phyloP scores from a whole-genome alignment of 2,329 filamentous ascomycete genomes.

The Aureobasidium mangrovei region DNA sequence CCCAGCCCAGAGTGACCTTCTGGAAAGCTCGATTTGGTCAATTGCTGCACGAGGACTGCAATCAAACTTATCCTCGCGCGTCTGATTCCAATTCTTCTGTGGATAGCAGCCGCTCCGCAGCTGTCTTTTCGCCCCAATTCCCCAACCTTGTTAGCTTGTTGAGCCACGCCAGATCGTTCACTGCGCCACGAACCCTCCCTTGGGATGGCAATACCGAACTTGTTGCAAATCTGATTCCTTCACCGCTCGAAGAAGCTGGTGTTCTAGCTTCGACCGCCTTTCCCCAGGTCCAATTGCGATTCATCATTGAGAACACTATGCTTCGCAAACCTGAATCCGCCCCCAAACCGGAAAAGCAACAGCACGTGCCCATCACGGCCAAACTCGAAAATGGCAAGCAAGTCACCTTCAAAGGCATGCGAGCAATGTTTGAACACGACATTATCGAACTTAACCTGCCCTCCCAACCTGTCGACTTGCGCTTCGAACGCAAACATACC shows the following conservation, averaged over 20 bases:
- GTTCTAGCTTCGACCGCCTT: not conserved
- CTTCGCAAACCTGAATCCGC: not conserved
- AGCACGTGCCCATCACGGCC: not conserved
- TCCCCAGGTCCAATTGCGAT: constrained; percentile 3
- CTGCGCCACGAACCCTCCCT: not conserved
- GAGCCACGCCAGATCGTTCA: not conserved
- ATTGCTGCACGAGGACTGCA: not conserved
- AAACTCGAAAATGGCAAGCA: not conserved
- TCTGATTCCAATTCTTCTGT: not conserved
- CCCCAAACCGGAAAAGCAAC: not conserved
- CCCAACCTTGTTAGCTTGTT: not conserved
- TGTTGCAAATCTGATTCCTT: constrained; percentile 13
- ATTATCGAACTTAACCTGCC: constrained; percentile 8
- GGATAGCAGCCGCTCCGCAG: not conserved
- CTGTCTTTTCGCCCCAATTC: not conserved
- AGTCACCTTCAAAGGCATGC: not conserved
- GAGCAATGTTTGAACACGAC: constrained; percentile 1
- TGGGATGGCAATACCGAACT: not conserved
- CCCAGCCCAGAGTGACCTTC: no score
- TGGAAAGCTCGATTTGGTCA: constrained; percentile 1
- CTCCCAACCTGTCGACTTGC: constrained; percentile 9
- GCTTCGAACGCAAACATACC: not conserved
- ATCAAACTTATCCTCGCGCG: not conserved
- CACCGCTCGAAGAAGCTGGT: constrained; percentile 3
- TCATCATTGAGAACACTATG: not conserved